Conservation (phyloP, 1,284 basidiomycete species). For the Phenoliferia sp. region DNA sequence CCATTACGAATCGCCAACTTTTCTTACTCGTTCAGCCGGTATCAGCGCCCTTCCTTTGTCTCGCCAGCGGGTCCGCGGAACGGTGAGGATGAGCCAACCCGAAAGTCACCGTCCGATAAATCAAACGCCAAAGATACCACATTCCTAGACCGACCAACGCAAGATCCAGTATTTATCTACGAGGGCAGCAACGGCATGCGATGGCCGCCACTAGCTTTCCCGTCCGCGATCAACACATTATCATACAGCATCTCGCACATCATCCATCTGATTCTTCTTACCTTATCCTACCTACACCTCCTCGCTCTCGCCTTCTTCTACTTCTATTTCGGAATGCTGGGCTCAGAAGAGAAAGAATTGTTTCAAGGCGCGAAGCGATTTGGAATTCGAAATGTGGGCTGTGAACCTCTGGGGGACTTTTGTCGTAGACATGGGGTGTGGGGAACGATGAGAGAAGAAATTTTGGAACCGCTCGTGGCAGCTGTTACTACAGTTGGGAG, state of each 20-base stretch:
- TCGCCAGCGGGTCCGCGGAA: too few species aligned
- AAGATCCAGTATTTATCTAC: slow-evolving; percentile 24
- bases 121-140: slow-evolving; percentile 50
- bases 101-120: slow-evolving; percentile 42
- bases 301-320: slow-evolving; percentile 51
- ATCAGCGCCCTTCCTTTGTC: too few species aligned
- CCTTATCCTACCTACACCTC: slow-evolving; percentile 45
- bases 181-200: slow-evolving; percentile 17
- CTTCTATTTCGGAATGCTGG: slow-evolving; percentile 9
- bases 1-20: slow-evolving; percentile 54
- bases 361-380: neutral
- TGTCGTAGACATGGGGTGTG: slow-evolving; percentile 42
- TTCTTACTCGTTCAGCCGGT: slow-evolving; percentile 62
- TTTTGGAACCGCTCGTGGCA: slow-evolving; percentile 64
- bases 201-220: slow-evolving; percentile 22
- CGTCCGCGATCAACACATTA: slow-evolving; percentile 6
- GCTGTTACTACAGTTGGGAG: slow-evolving; percentile 61
- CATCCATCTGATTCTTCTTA: slow-evolving; percentile 46
- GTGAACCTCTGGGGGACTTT: slow-evolving; percentile 12
- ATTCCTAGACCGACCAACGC: slow-evolving; percentile 11
- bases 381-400: slow-evolving; percentile 1
- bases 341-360: neutral
- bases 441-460: slow-evolving; percentile 52
- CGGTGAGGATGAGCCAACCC: neutral
- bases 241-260: slow-evolving; percentile 35